Conservation (phyloP, 306 rosid genomes). For the Canavalia gladiata region DNA sequence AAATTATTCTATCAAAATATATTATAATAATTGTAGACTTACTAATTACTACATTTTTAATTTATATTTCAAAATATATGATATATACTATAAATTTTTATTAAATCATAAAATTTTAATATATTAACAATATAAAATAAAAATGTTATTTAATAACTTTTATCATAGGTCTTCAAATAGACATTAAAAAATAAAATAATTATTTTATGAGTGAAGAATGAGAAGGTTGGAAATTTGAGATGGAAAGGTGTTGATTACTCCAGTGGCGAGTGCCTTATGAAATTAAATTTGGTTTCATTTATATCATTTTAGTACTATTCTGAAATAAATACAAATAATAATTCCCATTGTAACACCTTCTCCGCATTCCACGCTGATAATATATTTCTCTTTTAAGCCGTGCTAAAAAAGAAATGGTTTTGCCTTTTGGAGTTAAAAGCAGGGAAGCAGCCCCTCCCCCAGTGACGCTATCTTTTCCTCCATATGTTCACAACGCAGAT, state of each 20-base stretch:
- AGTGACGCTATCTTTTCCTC: conserved; percentile 15
- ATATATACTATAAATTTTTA: too few relatives aligned
- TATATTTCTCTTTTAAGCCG: neutral
- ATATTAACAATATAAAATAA: too few relatives aligned
- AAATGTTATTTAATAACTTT: too few relatives aligned
- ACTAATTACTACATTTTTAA: too few relatives aligned
- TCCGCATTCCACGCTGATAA: conserved; percentile 45
- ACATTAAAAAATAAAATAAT: too few relatives aligned
- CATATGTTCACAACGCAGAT: conserved; percentile 38
- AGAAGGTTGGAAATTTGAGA: neutral
- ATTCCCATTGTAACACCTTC: neutral
- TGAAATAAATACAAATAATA: neutral
- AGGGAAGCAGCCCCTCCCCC: neutral
- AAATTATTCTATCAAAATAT: too few relatives aligned
- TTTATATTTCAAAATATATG: too few relatives aligned
- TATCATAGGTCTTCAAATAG: too few relatives aligned
- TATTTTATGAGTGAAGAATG: neutral
- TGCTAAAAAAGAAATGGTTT: conserved; percentile 16
- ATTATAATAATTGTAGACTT: too few relatives aligned
- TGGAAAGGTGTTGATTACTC: conserved; percentile 34
- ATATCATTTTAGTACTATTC: neutral
- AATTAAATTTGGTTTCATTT: conserved; percentile 18
- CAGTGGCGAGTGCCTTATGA: conserved; percentile 45
- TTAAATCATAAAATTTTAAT: too few relatives aligned
- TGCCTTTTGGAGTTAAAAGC: conserved; percentile 42